phyloP scores from a whole-genome alignment of 768 basidiomycete genomes.

The Leucogyrophana mollusca region DNA sequence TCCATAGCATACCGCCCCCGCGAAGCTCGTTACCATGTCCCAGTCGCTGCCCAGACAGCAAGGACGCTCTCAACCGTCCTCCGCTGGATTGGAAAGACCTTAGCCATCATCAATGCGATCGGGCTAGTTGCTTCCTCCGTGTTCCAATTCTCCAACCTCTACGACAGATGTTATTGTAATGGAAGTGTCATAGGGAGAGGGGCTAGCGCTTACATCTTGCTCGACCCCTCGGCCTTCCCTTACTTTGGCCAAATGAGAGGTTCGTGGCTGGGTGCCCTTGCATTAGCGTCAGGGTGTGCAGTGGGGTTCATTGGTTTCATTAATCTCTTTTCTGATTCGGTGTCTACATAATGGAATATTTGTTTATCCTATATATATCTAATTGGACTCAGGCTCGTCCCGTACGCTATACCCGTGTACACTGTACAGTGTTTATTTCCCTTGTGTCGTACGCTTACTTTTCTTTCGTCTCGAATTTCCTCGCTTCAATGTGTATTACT shows the following conservation, averaged over 20 bases:
- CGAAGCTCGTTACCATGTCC: neutral
- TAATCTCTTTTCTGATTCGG: conserved; percentile 15
- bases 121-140: conserved; percentile 24
- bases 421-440: too few relatives aligned
- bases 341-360: too few relatives aligned
- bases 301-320: conserved; percentile 25
- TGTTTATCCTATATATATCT: too few relatives aligned
- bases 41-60: neutral
- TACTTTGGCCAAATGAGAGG: conserved; percentile 21
- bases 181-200: conserved; percentile 21
- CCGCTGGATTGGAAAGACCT: conserved; percentile 23
- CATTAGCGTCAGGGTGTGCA: conserved; percentile 23
- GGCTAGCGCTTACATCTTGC: neutral
- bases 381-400: too few relatives aligned
- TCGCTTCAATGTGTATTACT: too few relatives aligned
- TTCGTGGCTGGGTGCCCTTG: conserved; percentile 38
- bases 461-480: too few relatives aligned
- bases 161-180: conserved; percentile 28
- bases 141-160: conserved; percentile 28
- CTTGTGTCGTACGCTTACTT: too few relatives aligned
- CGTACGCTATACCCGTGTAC: too few relatives aligned
- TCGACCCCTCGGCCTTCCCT: conserved; percentile 4
- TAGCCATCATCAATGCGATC: conserved; percentile 28
- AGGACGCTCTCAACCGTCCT: conserved; percentile 13
- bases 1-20: neutral